Base-by-base conservation (phyloP, 1,284 basidiomycete genomes). In the Schizopora paradoxa region DNA sequence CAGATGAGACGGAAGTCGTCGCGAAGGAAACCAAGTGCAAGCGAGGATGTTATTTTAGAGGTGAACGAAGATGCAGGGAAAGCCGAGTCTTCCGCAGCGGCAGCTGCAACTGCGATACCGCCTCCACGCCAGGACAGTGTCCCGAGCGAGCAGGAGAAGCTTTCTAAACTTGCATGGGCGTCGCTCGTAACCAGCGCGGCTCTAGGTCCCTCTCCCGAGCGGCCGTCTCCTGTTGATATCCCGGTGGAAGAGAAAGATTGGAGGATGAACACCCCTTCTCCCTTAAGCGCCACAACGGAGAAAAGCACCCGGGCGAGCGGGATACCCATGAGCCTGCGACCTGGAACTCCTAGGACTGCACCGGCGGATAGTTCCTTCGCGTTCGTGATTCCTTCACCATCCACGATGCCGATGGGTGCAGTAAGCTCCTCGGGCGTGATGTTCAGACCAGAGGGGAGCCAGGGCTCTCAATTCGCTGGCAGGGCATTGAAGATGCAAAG, bases 171-270 rank as follows among this genome's bases (percentile, higher is more conserved):
- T 23, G 49, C 49, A 6, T 47, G 45, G 49, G 45, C 45, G n/a
- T 51, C 49, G 6, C 49, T 51, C 16, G 41, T 43, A n/a, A 28
- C 45, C 4, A 36, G 44, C 32, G 44, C 45, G 27, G 49, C 43
- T 10, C 16, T 47, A 2, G 32, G 38, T 4, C 27, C 6, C n/a
- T 43, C 13, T 14, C 23, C 3, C 35, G 39, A 18, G 48, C 45
- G 14, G 28, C 43, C 10, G 16, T 48, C 47, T 6, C 47, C 47
- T 8, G 32, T 42, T 11, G 40, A 44, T 6, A 31, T 39, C 16
- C 38, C 41, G 32, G 36, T 28, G 27, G 47, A 48, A 18, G 32
- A 27, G 14, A 21, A 38, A n/a, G 36, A 28, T 6, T 23, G 19
- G 22, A 31, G 39, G 41, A 23, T 13, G 6, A 18, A 40, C 13